These are phyloP conservation scores for Kappamyces sp. DNA, from an alignment of 192 early-diverging fungal species.

Conservation along the genomic window DNA sequence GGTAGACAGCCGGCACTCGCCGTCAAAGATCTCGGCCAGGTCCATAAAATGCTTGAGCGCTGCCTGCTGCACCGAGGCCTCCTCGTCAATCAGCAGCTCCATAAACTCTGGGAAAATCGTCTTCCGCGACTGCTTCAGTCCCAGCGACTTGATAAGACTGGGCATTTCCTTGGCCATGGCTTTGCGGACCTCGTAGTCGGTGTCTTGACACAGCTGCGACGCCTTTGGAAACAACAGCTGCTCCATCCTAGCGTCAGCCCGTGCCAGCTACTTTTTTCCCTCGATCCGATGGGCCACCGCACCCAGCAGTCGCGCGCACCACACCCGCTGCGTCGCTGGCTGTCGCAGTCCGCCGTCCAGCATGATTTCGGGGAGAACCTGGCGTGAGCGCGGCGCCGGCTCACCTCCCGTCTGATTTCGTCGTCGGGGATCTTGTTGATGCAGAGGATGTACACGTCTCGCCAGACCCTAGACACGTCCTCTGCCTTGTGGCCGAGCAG, in stretches of 20 bases:
- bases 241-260: conserved; percentile 9
- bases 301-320: conserved; percentile 39
- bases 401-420: conserved; percentile 32
- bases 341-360: conserved; percentile 35
- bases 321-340: conserved; percentile 39
- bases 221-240: conserved; percentile 33
- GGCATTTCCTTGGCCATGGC: conserved; percentile 47
- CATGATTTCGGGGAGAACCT: conserved; percentile 38
- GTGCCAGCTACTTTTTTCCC: conserved; percentile 24
- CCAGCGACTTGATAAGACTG: conserved; percentile 30
- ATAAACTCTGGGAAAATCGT: conserved; percentile 38
- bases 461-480: conserved; percentile 35
- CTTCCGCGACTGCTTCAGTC: conserved; percentile 21
- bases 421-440: conserved; percentile 36
- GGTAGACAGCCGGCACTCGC: conserved; percentile 15
- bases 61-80: conserved; percentile 36
- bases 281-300: conserved; percentile 30
- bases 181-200: conserved; percentile 47
- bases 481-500: conserved; percentile 32
- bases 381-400: conserved; percentile 1
- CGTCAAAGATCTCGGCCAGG: conserved; percentile 34
- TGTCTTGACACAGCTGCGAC: conserved; percentile 43
- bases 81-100: conserved; percentile 50
- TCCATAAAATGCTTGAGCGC: conserved; percentile 38
- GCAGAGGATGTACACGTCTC: conserved; percentile 32